These are phyloP conservation scores for Phialophora tarda DNA, from an alignment of 2,329 filamentous ascomycete genomes.

Conservation along the genomic window DNA sequence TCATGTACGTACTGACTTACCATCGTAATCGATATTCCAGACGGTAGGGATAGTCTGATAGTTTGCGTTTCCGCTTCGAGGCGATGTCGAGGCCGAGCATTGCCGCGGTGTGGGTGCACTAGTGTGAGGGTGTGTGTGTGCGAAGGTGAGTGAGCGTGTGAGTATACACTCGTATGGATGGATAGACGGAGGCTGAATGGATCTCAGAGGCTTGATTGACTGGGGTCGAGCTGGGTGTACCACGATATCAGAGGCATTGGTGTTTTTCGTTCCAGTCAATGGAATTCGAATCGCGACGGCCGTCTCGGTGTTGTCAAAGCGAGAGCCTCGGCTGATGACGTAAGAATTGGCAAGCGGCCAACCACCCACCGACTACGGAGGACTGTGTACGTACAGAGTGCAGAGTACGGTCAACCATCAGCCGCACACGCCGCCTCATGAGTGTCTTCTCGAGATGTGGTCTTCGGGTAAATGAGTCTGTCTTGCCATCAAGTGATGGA, in stretches of 20 bases:
- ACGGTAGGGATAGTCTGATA: conserved; percentile 36
- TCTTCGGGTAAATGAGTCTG: background rate
- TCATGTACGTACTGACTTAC: conserved; percentile 15
- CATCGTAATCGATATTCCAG: conserved; percentile 37
- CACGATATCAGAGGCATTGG: background rate
- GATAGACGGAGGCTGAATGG: background rate
- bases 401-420: too few species aligned
- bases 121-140: background rate
- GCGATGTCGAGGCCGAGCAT: conserved; percentile 35
- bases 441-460: background rate
- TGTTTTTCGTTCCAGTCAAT: background rate
- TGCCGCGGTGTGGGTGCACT: too few species aligned
- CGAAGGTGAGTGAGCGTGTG: too few species aligned
- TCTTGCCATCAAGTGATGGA: background rate
- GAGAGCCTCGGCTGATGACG: background rate
- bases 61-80: conserved; percentile 36
- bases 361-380: too few species aligned
- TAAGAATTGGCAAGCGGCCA: background rate
- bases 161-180: background rate
- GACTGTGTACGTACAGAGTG: too few species aligned
- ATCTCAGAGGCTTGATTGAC: background rate
- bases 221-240: background rate
- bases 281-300: background rate
- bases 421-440: too few species aligned
- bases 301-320: background rate